Percentiles rank a stretch among this genome's conserved stretches.
Conservation (phyloP, 2,329 filamentous ascomycete genomes). For the Neofusicoccum umdonicola region DNA sequence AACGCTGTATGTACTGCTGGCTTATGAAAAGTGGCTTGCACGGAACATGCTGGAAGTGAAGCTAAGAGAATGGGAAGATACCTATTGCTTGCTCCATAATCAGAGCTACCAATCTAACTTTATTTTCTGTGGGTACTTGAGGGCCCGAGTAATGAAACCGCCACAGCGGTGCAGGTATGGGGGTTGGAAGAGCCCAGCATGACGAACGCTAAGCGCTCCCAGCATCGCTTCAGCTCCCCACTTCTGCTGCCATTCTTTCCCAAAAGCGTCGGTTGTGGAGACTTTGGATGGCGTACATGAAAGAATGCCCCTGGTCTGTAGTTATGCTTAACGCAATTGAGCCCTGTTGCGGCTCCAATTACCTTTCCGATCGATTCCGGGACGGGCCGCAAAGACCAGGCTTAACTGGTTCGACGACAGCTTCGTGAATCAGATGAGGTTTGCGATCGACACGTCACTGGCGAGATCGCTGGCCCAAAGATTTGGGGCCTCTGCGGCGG, state of each 20-base stretch:
- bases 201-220: too few species aligned
- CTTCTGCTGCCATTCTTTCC: neutral
- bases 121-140: too few species aligned
- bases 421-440: neutral
- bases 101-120: too few species aligned
- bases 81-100: too few species aligned
- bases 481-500: neutral
- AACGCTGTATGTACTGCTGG: neutral
- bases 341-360: constrained; percentile 2
- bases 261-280: neutral
- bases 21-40: neutral
- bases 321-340: neutral
- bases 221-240: too few species aligned
- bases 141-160: too few species aligned
- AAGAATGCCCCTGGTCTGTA: neutral
- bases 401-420: neutral
- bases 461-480: neutral
- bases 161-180: too few species aligned
- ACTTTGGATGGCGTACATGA: neutral
- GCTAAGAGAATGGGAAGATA: too few species aligned
- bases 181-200: too few species aligned
- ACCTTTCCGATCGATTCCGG: constrained; percentile 13
- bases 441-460: neutral
- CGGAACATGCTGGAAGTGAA: neutral
- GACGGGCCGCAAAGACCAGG: neutral